Evolutionary conservation across 2,329 filamentous ascomycete genomes (phyloP).

Genomic region (Ophiocordyceps camponoti-floridani): DNA sequence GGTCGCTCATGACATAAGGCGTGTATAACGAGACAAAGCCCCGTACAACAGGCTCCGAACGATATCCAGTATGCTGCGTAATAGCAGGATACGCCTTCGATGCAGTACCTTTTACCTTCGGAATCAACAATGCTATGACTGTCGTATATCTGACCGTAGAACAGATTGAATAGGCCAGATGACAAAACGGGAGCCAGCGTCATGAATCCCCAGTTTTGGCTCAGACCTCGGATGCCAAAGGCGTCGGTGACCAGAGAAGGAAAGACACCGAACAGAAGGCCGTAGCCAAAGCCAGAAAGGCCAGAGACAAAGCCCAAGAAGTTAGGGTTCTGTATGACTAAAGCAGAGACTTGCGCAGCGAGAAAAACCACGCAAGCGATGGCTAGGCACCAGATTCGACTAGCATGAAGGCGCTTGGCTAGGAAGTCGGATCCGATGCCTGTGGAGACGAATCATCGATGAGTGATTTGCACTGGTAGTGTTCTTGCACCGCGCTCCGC

Average conservation of each 20-base stretch:
- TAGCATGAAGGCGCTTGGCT: conserved; percentile 62
- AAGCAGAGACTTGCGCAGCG: conserved; percentile 58
- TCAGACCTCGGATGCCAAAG: conserved; percentile 77
- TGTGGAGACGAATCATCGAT: background rate
- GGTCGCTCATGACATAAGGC: conserved; percentile 43
- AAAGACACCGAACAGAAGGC: conserved; percentile 85
- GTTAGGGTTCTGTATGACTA: conserved; percentile 60
- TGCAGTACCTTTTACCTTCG: conserved; percentile 56
- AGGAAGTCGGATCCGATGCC: conserved; percentile 84
- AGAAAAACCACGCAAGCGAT: conserved; percentile 62
- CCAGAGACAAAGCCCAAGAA: conserved; percentile 62
- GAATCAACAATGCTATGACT: conserved; percentile 51
- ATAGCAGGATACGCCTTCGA: conserved; percentile 67
- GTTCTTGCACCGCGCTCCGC: too few relatives aligned
- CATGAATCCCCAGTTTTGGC: conserved; percentile 94
- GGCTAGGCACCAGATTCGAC: conserved; percentile 81
- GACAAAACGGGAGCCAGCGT: conserved; percentile 74
- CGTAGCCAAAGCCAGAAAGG: conserved; percentile 77
- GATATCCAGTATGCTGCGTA: conserved; percentile 65
- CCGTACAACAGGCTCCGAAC: conserved; percentile 49
- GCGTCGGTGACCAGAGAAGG: conserved; percentile 78
- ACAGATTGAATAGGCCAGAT: conserved; percentile 81
- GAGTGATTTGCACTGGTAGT: too few relatives aligned
- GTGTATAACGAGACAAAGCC: conserved; percentile 51
- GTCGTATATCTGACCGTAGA: conserved; percentile 78